phyloP scores from a whole-genome alignment of 495 filamentous ascomycete genomes.

The Penicillium fimorum region DNA sequence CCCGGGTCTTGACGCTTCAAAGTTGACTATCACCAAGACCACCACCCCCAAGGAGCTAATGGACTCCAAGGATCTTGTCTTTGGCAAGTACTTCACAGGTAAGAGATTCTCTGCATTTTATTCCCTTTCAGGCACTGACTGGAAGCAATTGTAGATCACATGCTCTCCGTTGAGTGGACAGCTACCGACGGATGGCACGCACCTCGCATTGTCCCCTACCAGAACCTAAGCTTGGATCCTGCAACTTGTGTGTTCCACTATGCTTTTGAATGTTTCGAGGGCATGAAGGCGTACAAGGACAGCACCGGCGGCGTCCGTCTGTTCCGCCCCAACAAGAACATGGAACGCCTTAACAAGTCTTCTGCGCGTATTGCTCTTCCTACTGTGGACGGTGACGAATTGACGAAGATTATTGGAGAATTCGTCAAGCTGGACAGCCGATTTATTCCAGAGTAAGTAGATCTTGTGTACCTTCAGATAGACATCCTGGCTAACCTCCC shows the following conservation, averaged over 20 bases:
- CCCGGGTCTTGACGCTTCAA: conserved; percentile 69
- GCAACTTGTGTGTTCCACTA: conserved; percentile 98
- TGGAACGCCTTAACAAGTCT: conserved; percentile 88
- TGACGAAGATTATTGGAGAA: conserved; percentile 76
- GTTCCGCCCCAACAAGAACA: conserved; percentile 96
- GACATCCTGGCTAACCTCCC: conserved; percentile 14
- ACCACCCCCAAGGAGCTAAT: conserved; percentile 69
- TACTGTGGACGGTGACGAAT: conserved; percentile 65
- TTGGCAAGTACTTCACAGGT: conserved; percentile 88
- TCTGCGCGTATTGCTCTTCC: conserved; percentile 88
- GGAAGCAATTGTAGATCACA: conserved; percentile 68
- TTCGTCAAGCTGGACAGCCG: conserved; percentile 77
- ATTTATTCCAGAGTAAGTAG: conserved; percentile 74
- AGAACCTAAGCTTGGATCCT: conserved; percentile 93
- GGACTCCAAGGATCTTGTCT: conserved; percentile 76
- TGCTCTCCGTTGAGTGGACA: conserved; percentile 95
- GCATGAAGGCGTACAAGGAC: conserved; percentile 98
- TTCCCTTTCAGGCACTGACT: conserved; percentile 19
- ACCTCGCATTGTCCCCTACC: conserved; percentile 84
- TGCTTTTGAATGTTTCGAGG: conserved; percentile 95
- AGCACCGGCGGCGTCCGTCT: conserved; percentile 68
- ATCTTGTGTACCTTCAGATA: background rate
- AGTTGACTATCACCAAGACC: conserved; percentile 71
- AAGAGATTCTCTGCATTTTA: conserved; percentile 12
- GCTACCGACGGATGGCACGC: conserved; percentile 74